Evolutionary conservation across 1,139 yeast species (phyloP), one percentile per base, ranked within the genome.

Genomic region (Blastobotrys serpentis): DNA sequence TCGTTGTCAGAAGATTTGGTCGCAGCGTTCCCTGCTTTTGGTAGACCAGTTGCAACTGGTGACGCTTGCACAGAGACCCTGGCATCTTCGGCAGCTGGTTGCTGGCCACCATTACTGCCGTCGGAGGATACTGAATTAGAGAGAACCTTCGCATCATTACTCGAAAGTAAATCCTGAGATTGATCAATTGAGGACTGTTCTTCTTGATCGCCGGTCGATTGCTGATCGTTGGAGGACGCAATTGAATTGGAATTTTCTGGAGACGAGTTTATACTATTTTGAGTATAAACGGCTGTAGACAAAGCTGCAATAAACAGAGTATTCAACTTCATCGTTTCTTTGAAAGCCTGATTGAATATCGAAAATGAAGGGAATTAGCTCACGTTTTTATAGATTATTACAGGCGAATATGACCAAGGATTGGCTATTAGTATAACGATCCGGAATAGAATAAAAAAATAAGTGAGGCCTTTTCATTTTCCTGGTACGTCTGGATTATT

Each of bases 301-400:
- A 36, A 36, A 7, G 40, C 40, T 19, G 22, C 40, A 18, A 19
- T 19, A 6, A 19, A 13, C 16, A 36, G 25, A 11, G 22, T 17
- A 36, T 17, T 18, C n/a, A 36, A n/a, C 25, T 36, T 36, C 40
- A 36, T 36, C 22, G 25, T 18, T n/a, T n/a, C n/a, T n/a, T n/a
- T n/a, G n/a, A n/a, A n/a, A n/a, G n/a, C n/a, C n/a, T n/a, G n/a
- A n/a, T n/a, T n/a, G n/a, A n/a, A n/a, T n/a, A n/a, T n/a, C n/a
- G n/a, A n/a, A n/a, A n/a, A n/a, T n/a, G n/a, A n/a, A n/a, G n/a
- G n/a, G n/a, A n/a, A n/a, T n/a, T n/a, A n/a, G n/a, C n/a, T n/a
- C n/a, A n/a, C n/a, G n/a, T n/a, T n/a, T n/a, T n/a, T n/a, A n/a
- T n/a, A n/a, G n/a, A n/a, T n/a, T n/a, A n/a, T n/a, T n/a, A n/a